Conservation (phyloP, 1,284 basidiomycete genomes). For the Boletus smithii region DNA sequence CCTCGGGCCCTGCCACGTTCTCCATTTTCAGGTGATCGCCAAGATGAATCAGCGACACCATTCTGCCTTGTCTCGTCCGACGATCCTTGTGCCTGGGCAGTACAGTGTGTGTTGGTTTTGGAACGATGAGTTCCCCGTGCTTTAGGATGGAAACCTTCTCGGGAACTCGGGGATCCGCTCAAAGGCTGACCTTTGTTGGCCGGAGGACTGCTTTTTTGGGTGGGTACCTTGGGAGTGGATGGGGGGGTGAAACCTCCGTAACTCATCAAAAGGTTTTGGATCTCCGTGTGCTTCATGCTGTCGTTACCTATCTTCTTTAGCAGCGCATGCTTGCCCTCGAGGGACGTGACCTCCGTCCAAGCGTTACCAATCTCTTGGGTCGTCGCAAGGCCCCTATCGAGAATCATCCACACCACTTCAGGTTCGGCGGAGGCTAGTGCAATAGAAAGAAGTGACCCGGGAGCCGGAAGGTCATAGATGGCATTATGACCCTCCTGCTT, state of each 20-base stretch:
- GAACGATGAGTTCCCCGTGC: slow-evolving; percentile 14
- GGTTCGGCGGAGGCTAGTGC: slow-evolving; percentile 57
- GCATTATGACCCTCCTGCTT: slow-evolving; percentile 42
- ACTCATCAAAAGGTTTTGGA: slow-evolving; percentile 50
- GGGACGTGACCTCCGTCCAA: slow-evolving; percentile 49
- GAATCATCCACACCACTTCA: slow-evolving; percentile 58
- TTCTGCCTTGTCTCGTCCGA: slow-evolving; percentile 4
- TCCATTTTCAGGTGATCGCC: slow-evolving; percentile 10
- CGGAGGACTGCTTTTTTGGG: slow-evolving; percentile 11
- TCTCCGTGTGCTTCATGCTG: slow-evolving; percentile 45
- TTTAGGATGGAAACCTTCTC: slow-evolving; percentile 1
- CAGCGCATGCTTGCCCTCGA: slow-evolving; percentile 31
- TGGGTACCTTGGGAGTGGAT: slow-evolving; percentile 36
- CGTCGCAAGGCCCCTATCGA: slow-evolving; percentile 53
- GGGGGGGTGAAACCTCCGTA: slow-evolving; percentile 53
- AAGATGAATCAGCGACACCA: slow-evolving; percentile 6
- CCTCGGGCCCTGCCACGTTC: slow-evolving; percentile 40
- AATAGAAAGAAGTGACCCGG: slow-evolving; percentile 48
- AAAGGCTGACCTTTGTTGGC: neutral
- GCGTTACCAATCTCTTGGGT: slow-evolving; percentile 46
- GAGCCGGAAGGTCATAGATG: slow-evolving; percentile 45
- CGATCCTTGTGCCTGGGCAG: slow-evolving; percentile 1
- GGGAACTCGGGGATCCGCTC: neutral
- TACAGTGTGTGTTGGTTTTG: neutral
- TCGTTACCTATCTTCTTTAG: slow-evolving; percentile 28